These are phyloP conservation scores for Hypholoma fasciculare DNA, from an alignment of 768 basidiomycete species.

Conservation along the genomic window DNA sequence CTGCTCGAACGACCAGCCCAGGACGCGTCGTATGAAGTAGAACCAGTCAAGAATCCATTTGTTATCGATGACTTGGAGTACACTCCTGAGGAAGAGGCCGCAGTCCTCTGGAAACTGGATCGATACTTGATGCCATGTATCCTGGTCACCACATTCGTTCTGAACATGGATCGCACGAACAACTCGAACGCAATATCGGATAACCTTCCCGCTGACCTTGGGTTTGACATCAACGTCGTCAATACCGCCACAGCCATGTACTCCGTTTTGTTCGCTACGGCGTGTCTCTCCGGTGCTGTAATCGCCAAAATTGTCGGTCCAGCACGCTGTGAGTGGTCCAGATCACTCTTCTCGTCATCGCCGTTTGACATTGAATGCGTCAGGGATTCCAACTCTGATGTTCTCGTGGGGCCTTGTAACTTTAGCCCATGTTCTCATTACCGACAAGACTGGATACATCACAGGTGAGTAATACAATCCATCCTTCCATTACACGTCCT, in stretches of 20 bases:
- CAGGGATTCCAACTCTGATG: constrained; percentile 41
- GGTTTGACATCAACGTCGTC: constrained; percentile 39
- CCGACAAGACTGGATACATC: constrained; percentile 35
- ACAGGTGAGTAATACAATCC: constrained; percentile 20
- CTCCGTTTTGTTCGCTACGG: constrained; percentile 32
- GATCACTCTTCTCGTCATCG: neutral
- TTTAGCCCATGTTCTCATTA: constrained; percentile 33
- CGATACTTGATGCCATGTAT: constrained; percentile 30
- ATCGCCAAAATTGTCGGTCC: constrained; percentile 40
- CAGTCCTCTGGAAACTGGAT: constrained; percentile 26
- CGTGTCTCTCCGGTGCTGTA: constrained; percentile 36
- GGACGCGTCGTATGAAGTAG: neutral
- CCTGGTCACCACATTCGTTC: constrained; percentile 32
- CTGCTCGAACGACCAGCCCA: constrained; percentile 7
- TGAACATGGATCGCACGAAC: constrained; percentile 44
- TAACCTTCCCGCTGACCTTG: constrained; percentile 36
- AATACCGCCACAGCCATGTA: constrained; percentile 38
- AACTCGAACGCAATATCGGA: constrained; percentile 42
- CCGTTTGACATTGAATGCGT: neutral
- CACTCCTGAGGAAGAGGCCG: constrained; percentile 30
- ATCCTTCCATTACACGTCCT: neutral
- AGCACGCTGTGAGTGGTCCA: constrained; percentile 28
- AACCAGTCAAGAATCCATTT: constrained; percentile 20
- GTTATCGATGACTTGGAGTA: constrained; percentile 30
- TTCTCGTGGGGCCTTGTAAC: constrained; percentile 41